Conservation (phyloP, 441 rosid species). For the Populus tomentosa region DNA sequence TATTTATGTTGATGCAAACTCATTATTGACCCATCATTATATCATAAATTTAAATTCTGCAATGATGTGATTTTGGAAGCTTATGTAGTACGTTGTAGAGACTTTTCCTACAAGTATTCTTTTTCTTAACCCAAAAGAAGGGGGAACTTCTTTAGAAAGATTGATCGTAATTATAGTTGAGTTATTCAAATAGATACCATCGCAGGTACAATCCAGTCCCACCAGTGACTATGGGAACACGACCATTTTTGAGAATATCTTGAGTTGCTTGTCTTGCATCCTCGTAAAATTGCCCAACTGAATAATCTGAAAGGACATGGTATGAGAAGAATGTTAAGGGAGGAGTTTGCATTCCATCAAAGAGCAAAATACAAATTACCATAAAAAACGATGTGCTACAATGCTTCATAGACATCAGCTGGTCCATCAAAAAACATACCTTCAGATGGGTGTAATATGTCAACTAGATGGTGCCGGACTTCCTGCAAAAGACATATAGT, state of each 20-base stretch:
- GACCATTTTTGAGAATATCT: conserved; percentile 53
- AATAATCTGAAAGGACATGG: conserved; percentile 52
- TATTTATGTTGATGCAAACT: background rate
- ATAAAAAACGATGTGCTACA: conserved; percentile 1
- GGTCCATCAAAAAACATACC: conserved; percentile 35
- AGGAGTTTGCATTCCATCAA: background rate
- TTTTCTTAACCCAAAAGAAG: background rate
- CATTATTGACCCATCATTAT: background rate
- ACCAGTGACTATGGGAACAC: conserved; percentile 78
- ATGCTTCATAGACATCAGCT: conserved; percentile 3
- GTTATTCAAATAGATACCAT: conserved; percentile 49
- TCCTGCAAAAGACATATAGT: conserved; percentile 35
- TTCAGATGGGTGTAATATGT: conserved; percentile 76
- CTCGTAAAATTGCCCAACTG: conserved; percentile 68
- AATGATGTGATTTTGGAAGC: background rate
- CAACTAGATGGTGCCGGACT: conserved; percentile 83
- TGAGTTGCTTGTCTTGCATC: conserved; percentile 74
- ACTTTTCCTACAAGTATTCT: background rate
- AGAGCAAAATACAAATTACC: background rate
- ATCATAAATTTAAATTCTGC: background rate
- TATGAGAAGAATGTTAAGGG: background rate
- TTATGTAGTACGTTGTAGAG: background rate
- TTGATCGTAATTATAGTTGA: background rate
- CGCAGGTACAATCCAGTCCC: conserved; percentile 93
- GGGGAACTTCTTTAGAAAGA: background rate